Conservation (phyloP, 768 basidiomycete genomes). For the Dioszegia crocea region DNA sequence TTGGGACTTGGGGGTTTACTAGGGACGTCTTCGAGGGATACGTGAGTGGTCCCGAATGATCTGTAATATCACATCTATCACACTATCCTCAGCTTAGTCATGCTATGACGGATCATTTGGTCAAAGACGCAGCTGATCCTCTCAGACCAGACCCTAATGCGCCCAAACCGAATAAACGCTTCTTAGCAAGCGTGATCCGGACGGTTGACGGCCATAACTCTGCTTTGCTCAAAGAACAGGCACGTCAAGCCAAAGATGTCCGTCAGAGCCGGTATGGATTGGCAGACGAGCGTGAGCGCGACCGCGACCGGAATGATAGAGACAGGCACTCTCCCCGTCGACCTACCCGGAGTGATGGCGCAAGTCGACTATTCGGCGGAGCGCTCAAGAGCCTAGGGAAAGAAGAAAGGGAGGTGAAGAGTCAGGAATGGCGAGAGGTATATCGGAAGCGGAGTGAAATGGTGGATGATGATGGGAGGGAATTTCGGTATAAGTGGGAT, state of each 20-base stretch:
- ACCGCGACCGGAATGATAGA: neutral
- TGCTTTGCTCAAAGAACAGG: slow-evolving; percentile 57
- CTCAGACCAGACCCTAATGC: slow-evolving; percentile 64
- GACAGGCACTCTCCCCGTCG: neutral
- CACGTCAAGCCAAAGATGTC: slow-evolving; percentile 40
- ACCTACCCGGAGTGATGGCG: neutral
- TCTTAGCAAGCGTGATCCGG: slow-evolving; percentile 65
- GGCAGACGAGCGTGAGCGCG: neutral
- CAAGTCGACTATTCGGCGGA: slow-evolving; percentile 40
- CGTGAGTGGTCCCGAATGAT: slow-evolving; percentile 20
- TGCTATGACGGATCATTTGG: no score
- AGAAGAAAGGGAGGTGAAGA: slow-evolving; percentile 4
- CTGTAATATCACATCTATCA: neutral
- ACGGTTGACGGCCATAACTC: slow-evolving; percentile 95
- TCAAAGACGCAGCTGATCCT: neutral
- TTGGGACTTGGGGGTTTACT: slow-evolving; percentile 77
- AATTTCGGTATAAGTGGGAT: slow-evolving; percentile 2
- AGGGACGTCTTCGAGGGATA: slow-evolving; percentile 19
- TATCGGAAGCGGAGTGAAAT: slow-evolving; percentile 18
- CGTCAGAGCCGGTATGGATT: slow-evolving; percentile 15
- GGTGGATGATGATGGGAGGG: slow-evolving; percentile 7
- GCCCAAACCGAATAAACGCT: slow-evolving; percentile 62
- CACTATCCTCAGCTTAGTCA: no score
- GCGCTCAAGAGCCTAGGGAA: slow-evolving; percentile 27
- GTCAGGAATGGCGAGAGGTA: slow-evolving; percentile 8